A percentile compares a stretch with the other conserved stretches of the same genome.
These are phyloP conservation scores for Xylariomycetidae sp. DNA, from an alignment of 2,329 filamentous ascomycete genomes.

Conservation along the genomic window DNA sequence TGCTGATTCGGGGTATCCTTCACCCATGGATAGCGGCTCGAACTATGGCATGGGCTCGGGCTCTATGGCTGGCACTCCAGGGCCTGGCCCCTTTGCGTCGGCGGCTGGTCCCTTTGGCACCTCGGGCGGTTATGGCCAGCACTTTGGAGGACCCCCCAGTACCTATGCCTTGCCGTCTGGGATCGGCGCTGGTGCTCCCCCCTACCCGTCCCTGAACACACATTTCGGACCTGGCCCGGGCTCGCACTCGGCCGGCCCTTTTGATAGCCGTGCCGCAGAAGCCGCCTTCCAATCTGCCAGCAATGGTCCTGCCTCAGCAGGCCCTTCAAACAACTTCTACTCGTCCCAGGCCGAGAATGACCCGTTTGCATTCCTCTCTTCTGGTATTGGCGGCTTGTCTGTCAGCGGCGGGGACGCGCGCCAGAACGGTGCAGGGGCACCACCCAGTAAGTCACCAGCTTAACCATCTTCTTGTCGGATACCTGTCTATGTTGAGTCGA, in stretches of 20 bases:
- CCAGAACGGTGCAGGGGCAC: conserved; percentile 56
- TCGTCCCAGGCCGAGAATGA: conserved; percentile 64
- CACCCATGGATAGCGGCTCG: conserved; percentile 80
- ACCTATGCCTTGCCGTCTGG: conserved; percentile 87
- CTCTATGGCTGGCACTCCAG: conserved; percentile 80
- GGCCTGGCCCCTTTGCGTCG: conserved; percentile 70
- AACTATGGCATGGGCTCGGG: conserved; percentile 81
- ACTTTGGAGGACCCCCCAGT: conserved; percentile 82
- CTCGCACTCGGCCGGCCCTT: conserved; percentile 78
- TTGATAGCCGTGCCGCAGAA: conserved; percentile 90
- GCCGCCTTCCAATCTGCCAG: conserved; percentile 88
- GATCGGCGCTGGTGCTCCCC: conserved; percentile 70
- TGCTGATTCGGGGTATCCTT: conserved; percentile 87
- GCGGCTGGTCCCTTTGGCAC: conserved; percentile 64
- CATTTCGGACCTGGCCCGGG: conserved; percentile 73
- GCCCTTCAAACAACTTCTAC: conserved; percentile 70
- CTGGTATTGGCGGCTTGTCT: conserved; percentile 66
- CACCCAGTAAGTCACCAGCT: conserved; percentile 56
- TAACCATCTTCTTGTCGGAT: conserved; percentile 31
- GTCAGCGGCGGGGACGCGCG: conserved; percentile 63
- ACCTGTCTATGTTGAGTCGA: too few relatives aligned
- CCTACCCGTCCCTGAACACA: conserved; percentile 78
- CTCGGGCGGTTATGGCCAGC: conserved; percentile 64
- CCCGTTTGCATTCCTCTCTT: conserved; percentile 75
- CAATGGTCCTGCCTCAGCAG: conserved; percentile 73